These are phyloP conservation scores for Solanum chacoense DNA, from an alignment of 305 asterid genomes.

Conservation along the genomic window DNA sequence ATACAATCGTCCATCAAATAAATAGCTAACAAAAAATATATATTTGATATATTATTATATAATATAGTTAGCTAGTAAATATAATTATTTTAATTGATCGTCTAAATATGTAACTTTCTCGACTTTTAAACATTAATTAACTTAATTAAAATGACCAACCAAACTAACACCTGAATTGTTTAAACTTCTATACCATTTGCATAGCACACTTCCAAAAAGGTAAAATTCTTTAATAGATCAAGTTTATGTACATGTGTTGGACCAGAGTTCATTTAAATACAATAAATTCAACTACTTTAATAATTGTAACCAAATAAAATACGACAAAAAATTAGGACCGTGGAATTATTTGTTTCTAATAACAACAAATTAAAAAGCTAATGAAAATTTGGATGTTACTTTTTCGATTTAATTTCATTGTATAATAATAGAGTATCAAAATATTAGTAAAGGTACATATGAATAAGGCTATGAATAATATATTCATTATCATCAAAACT, in stretches of 20 bases:
- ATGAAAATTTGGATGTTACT: neutral
- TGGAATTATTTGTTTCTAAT: neutral
- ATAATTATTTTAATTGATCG: too few species aligned
- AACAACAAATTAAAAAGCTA: neutral
- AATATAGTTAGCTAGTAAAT: neutral
- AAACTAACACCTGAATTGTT: neutral
- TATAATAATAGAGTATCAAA: neutral
- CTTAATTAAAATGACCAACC: neutral
- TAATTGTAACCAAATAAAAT: neutral
- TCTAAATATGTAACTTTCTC: rapidly evolving
- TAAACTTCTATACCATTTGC: neutral
- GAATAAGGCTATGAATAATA: neutral
- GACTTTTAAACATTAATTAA: neutral
- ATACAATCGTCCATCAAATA: too few species aligned
- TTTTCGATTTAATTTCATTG: neutral
- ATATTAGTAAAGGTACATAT: neutral
- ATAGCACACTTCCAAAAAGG: neutral
- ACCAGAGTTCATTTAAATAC: neutral
- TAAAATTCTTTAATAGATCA: neutral
- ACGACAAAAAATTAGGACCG: neutral
- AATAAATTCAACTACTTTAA: neutral
- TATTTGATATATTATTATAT: too few species aligned
- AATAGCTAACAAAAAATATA: too few species aligned
- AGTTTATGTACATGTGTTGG: neutral
- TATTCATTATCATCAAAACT: neutral